Percentiles rank a stretch among this genome's conserved stretches.
Conservation (phyloP, 164 flowering plant species). For the Santalum album region DNA sequence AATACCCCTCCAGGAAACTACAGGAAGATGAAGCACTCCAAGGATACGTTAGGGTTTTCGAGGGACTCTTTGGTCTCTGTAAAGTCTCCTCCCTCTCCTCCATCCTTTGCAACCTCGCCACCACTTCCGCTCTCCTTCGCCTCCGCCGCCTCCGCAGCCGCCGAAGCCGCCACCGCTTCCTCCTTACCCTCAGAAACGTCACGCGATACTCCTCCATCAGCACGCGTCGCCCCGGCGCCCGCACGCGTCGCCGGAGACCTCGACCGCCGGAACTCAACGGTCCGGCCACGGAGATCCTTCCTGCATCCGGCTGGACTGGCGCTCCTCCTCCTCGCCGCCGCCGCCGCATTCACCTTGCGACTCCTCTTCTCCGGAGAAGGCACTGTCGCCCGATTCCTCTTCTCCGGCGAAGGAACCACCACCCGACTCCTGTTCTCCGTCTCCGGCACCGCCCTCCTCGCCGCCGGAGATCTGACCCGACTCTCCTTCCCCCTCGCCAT, state of each 20-base stretch:
- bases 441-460: constrained; percentile 13
- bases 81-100: too few relatives aligned
- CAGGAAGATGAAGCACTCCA: constrained; percentile 65
- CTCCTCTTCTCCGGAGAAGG: constrained; percentile 19
- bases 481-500: constrained; percentile 11
- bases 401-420: constrained; percentile 25
- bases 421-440: too few relatives aligned
- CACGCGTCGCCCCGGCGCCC: neutral
- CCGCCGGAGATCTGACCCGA: constrained; percentile 15
- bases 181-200: neutral
- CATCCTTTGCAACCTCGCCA: too few relatives aligned
- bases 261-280: constrained; percentile 51
- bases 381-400: constrained; percentile 11
- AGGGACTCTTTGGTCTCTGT: constrained; percentile 26
- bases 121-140: neutral
- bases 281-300: constrained; percentile 31
- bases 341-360: constrained; percentile 4
- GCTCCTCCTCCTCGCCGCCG: constrained; percentile 11
- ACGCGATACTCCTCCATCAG: neutral
- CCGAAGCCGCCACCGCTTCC: too few relatives aligned
- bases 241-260: constrained; percentile 1
- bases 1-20: too few relatives aligned
- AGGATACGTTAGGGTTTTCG: constrained; percentile 49
- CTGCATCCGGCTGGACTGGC: constrained; percentile 7
- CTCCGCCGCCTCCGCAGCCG: too few relatives aligned